These are phyloP conservation scores for Trametes gibbosa DNA, from an alignment of 768 basidiomycete genomes.

Conservation along the genomic window DNA sequence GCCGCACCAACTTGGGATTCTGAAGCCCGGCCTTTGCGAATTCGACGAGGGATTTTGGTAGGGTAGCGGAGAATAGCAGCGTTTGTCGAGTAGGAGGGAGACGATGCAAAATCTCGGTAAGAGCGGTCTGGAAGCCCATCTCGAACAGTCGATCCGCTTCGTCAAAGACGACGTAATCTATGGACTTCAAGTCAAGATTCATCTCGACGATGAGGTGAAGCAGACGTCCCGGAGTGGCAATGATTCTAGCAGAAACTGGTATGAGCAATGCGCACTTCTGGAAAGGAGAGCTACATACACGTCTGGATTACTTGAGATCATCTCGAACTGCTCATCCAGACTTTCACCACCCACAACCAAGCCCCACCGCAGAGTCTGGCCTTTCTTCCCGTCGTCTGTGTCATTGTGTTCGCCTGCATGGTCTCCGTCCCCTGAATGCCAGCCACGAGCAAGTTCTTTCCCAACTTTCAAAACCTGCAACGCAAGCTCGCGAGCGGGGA, in stretches of 20 bases:
- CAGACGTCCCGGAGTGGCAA: constrained; percentile 95
- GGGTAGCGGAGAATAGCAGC: constrained; percentile 92
- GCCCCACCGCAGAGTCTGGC: constrained; percentile 80
- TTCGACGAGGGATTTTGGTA: constrained; percentile 93
- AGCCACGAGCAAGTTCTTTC: constrained; percentile 87
- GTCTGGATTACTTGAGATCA: constrained; percentile 92
- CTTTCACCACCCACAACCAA: constrained; percentile 95
- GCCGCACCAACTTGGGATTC: constrained; percentile 91
- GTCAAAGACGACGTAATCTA: constrained; percentile 93
- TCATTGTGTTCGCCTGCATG: constrained; percentile 67
- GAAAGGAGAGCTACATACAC: constrained; percentile 56
- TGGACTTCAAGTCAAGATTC: constrained; percentile 84
- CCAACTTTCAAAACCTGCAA: constrained; percentile 93
- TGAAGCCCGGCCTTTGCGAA: constrained; percentile 97
- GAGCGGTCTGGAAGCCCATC: constrained; percentile 92
- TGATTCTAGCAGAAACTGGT: constrained; percentile 57
- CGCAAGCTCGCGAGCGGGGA: constrained; percentile 93
- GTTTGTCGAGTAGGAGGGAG: constrained; percentile 88
- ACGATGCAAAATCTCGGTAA: constrained; percentile 88
- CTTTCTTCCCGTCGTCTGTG: constrained; percentile 51
- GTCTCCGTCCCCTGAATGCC: constrained; percentile 55
- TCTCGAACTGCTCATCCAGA: constrained; percentile 93
- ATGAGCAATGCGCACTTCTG: not conserved
- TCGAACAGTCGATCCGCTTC: constrained; percentile 99
- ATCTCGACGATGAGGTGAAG: constrained; percentile 97